A percentile compares a stretch with the other conserved stretches of the same genome.
These are phyloP conservation scores for Novymonas esmeraldas DNA, from an alignment of 208 protist species.

Conservation along the genomic window DNA sequence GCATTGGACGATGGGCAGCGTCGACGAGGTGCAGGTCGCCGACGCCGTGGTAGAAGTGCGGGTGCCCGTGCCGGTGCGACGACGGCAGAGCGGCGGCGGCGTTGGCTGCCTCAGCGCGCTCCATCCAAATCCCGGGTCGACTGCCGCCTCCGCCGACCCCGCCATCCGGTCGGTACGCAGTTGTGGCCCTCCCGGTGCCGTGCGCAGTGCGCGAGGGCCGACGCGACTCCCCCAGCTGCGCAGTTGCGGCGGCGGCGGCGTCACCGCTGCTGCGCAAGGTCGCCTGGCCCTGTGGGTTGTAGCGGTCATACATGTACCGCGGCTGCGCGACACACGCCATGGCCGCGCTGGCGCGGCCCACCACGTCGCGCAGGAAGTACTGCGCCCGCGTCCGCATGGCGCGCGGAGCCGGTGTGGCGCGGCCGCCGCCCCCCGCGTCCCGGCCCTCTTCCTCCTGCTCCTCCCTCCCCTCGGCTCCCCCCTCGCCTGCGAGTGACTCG, in stretches of 20 bases:
- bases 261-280: background rate
- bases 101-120: slow-evolving; percentile 27
- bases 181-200: slow-evolving; percentile 2
- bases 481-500: slow-evolving; percentile 1
- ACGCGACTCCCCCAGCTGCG: slow-evolving; percentile 1
- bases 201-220: background rate
- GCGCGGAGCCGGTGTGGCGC: background rate
- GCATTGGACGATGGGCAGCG: slow-evolving; percentile 53
- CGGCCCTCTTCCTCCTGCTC: background rate
- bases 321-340: slow-evolving; percentile 19
- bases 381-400: slow-evolving; percentile 21
- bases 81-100: slow-evolving; percentile 25
- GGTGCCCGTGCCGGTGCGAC: slow-evolving; percentile 14
- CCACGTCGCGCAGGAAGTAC: slow-evolving; percentile 36
- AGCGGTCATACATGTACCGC: slow-evolving; percentile 45
- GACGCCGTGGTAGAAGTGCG: slow-evolving; percentile 32
- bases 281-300: slow-evolving; percentile 17
- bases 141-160: slow-evolving; percentile 11
- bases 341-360: slow-evolving; percentile 27
- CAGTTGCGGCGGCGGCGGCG: background rate
- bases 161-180: slow-evolving; percentile 10
- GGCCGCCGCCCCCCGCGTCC: background rate
- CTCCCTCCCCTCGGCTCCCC: background rate
- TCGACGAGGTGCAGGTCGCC: slow-evolving; percentile 77
- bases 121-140: slow-evolving; percentile 21